These are phyloP conservation scores for Stephania cephalantha DNA, from an alignment of 164 flowering plant genomes.

Conservation along the genomic window DNA sequence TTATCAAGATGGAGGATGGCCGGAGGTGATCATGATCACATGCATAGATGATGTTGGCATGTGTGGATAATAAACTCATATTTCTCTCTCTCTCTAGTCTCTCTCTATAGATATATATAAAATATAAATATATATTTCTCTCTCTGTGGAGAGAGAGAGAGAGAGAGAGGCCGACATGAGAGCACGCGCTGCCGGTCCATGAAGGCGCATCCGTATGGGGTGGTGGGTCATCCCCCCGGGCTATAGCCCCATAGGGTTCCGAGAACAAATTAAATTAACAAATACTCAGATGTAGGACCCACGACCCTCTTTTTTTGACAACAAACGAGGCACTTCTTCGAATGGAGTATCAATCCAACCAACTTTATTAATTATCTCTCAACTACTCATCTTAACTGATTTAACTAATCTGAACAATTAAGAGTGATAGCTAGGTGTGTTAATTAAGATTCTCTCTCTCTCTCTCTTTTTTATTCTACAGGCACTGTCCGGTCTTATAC, in stretches of 20 bases:
- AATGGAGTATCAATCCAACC: background rate
- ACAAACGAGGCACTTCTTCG: background rate
- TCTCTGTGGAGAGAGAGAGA: background rate
- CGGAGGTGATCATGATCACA: background rate
- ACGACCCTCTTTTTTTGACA: background rate
- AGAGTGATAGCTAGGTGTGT: background rate
- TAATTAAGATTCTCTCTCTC: background rate
- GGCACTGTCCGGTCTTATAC: no score
- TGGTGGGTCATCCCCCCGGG: conserved; percentile 17
- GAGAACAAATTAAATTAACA: no score
- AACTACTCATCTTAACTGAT: background rate
- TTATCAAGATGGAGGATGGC: conserved; percentile 2
- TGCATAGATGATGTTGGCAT: background rate
- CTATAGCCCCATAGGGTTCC: background rate
- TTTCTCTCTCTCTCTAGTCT: background rate
- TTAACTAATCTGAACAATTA: background rate
- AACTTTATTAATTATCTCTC: background rate
- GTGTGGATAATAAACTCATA: background rate
- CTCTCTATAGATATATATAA: no score
- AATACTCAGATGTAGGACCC: background rate
- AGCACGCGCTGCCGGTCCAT: conserved; percentile 29
- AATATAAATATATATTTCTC: no score
- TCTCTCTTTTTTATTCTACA: no score
- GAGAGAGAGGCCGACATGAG: conserved; percentile 10
- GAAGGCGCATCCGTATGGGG: conserved; percentile 26